phyloP scores from a whole-genome alignment of 768 basidiomycete genomes.

The Pilatotrama ljubarskyi region DNA sequence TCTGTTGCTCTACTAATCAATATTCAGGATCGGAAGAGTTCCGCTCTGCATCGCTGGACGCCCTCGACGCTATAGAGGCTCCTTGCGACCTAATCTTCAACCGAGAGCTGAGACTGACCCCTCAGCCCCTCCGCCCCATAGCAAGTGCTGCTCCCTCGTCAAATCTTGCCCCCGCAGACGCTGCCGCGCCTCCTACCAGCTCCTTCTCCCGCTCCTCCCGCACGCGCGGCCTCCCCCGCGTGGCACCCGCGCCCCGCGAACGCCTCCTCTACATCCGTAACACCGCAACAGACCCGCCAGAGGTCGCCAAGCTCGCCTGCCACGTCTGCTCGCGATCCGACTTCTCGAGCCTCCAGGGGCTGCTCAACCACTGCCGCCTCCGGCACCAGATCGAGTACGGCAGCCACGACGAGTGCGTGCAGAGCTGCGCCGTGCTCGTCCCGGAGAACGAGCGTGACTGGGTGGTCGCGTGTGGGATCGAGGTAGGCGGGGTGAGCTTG shows the following conservation, averaged over 20 bases:
- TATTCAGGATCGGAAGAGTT: slow-evolving; percentile 27
- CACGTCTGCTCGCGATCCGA: slow-evolving; percentile 46
- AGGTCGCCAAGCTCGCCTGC: slow-evolving; percentile 42
- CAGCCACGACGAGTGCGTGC: slow-evolving; percentile 53
- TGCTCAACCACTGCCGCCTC: slow-evolving; percentile 54
- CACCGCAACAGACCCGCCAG: slow-evolving; percentile 30
- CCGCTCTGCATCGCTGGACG: slow-evolving; percentile 43
- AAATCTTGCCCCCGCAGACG: background rate
- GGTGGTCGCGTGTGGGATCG: slow-evolving; percentile 39
- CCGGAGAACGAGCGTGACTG: slow-evolving; percentile 35
- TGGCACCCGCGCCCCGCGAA: slow-evolving; percentile 25
- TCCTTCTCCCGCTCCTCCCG: slow-evolving; percentile 18
- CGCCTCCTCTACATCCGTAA: slow-evolving; percentile 45
- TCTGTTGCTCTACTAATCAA: background rate
- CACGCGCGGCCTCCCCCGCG: slow-evolving; percentile 21
- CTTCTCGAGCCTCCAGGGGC: slow-evolving; percentile 52
- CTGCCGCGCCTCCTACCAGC: background rate
- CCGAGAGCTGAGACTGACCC: slow-evolving; percentile 25
- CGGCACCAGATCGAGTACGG: slow-evolving; percentile 48
- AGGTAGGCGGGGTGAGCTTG: slow-evolving; percentile 43
- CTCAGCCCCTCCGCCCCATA: background rate
- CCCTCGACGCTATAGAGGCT: slow-evolving; percentile 42
- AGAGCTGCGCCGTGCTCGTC: slow-evolving; percentile 42
- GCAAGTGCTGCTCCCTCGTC: background rate
- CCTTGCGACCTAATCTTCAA: slow-evolving; percentile 41